A percentile compares a stretch with the other conserved stretches of the same genome.
Conservation (phyloP, 1,284 basidiomycete species). For the Irpex sp. region DNA sequence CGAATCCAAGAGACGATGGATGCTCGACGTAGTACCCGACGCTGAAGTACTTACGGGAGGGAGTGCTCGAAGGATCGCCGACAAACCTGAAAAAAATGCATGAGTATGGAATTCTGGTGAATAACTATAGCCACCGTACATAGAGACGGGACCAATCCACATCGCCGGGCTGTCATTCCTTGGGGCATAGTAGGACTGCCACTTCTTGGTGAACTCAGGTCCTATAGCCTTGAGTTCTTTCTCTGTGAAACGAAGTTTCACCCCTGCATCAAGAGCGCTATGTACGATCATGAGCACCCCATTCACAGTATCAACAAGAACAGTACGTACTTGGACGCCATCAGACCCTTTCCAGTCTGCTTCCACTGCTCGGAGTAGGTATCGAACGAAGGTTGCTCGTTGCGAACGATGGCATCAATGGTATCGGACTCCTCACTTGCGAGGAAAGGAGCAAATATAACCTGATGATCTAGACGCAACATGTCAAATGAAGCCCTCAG, state of each 20-base stretch:
- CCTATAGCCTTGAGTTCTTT: slow-evolving; percentile 51
- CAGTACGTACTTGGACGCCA: slow-evolving; percentile 54
- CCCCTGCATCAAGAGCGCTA: slow-evolving; percentile 48
- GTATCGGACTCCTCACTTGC: slow-evolving; percentile 26
- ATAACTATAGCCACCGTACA: slow-evolving; percentile 30
- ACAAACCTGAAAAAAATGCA: slow-evolving; percentile 9
- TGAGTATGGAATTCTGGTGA: neutral
- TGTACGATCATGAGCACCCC: neutral
- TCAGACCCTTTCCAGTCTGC: slow-evolving; percentile 48
- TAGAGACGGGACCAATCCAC: slow-evolving; percentile 30
- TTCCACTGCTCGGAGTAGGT: slow-evolving; percentile 48
- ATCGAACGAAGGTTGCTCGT: slow-evolving; percentile 26
- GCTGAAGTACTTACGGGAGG: slow-evolving; percentile 11
- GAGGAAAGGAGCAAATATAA: slow-evolving; percentile 20
- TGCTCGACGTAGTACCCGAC: slow-evolving; percentile 9
- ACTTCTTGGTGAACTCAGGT: slow-evolving; percentile 43
- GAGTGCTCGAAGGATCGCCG: slow-evolving; percentile 4
- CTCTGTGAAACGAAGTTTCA: slow-evolving; percentile 50
- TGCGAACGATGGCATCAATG: slow-evolving; percentile 23
- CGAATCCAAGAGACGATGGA: slow-evolving; percentile 10
- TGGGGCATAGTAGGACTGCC: slow-evolving; percentile 45
- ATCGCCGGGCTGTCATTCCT: slow-evolving; percentile 53
- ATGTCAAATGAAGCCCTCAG: neutral
- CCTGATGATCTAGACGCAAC: slow-evolving; percentile 23
- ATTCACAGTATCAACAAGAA: neutral